phyloP scores from a whole-genome alignment of 495 filamentous ascomycete species.

The Xylaria longipes region DNA sequence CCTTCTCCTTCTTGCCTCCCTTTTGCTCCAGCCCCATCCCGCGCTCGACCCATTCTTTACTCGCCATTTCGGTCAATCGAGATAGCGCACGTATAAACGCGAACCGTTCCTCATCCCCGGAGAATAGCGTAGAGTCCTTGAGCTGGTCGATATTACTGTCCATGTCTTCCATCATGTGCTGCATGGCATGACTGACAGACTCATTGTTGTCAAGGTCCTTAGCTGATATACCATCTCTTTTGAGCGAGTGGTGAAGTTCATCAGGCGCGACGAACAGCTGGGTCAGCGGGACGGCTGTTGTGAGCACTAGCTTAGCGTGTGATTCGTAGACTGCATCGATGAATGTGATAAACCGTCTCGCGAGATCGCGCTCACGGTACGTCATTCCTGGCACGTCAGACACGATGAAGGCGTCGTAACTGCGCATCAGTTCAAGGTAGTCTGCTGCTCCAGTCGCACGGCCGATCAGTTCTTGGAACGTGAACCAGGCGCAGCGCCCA shows the following conservation, averaged over 20 bases:
- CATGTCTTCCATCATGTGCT: slow-evolving; percentile 91
- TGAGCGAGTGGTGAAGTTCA: slow-evolving; percentile 68
- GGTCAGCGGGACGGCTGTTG: slow-evolving; percentile 79
- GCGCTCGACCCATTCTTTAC: slow-evolving; percentile 90
- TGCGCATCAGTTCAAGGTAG: slow-evolving; percentile 89
- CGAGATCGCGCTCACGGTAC: slow-evolving; percentile 82
- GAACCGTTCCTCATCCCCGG: slow-evolving; percentile 95
- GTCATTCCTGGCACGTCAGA: slow-evolving; percentile 94
- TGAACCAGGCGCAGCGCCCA: slow-evolving; percentile 86
- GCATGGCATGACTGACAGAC: slow-evolving; percentile 80
- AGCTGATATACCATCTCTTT: slow-evolving; percentile 47
- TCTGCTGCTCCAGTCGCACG: slow-evolving; percentile 88
- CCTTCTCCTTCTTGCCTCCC: slow-evolving; percentile 66
- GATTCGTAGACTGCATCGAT: slow-evolving; percentile 91
- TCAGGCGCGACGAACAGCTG: slow-evolving; percentile 87
- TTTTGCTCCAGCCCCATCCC: slow-evolving; percentile 70
- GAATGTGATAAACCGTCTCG: slow-evolving; percentile 94
- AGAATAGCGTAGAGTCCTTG: slow-evolving; percentile 87
- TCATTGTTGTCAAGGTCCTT: slow-evolving; percentile 56
- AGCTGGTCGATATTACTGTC: slow-evolving; percentile 84
- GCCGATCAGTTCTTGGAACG: slow-evolving; percentile 88
- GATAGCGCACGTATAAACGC: slow-evolving; percentile 91
- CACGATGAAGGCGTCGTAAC: slow-evolving; percentile 90
- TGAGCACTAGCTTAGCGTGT: slow-evolving; percentile 93
- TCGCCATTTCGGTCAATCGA: slow-evolving; percentile 89